These are phyloP conservation scores for Talaromyces sp. DNA, from an alignment of 2,329 filamentous ascomycete genomes.

Conservation along the genomic window DNA sequence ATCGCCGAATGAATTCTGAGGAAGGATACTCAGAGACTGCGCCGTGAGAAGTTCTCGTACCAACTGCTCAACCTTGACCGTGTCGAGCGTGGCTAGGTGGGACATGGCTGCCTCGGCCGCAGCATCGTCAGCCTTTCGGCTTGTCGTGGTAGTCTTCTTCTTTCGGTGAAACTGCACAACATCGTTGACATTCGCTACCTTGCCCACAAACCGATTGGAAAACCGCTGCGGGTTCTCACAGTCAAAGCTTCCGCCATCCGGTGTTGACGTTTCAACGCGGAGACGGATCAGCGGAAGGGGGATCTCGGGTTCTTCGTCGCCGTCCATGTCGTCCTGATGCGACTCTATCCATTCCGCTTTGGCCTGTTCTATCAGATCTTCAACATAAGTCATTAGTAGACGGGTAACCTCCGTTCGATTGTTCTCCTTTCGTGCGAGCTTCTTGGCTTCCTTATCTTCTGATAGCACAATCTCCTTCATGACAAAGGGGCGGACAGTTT, in stretches of 20 bases:
- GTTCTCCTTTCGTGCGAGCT: slow-evolving; percentile 73
- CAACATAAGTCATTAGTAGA: slow-evolving; percentile 70
- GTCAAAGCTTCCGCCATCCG: slow-evolving; percentile 79
- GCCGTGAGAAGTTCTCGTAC: slow-evolving; percentile 82
- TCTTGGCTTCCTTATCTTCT: slow-evolving; percentile 70
- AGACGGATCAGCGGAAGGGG: slow-evolving; percentile 82
- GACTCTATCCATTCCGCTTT: slow-evolving; percentile 72
- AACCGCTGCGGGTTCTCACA: slow-evolving; percentile 95
- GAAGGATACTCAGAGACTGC: slow-evolving; percentile 86
- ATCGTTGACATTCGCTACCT: slow-evolving; percentile 89
- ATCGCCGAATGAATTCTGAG: slow-evolving; percentile 87
- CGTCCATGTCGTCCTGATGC: slow-evolving; percentile 60
- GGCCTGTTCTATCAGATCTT: slow-evolving; percentile 82
- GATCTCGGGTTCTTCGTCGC: slow-evolving; percentile 51
- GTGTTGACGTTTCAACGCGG: slow-evolving; percentile 83
- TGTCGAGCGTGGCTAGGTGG: slow-evolving; percentile 60
- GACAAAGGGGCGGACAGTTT: slow-evolving; percentile 84
- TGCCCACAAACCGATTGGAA: slow-evolving; percentile 84
- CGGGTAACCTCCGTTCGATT: slow-evolving; percentile 77
- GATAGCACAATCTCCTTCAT: slow-evolving; percentile 75
- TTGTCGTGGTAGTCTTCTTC: slow-evolving; percentile 56
- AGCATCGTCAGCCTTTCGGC: slow-evolving; percentile 44
- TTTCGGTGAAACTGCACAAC: slow-evolving; percentile 90
- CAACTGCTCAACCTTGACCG: slow-evolving; percentile 80
- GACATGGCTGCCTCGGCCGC: slow-evolving; percentile 59